These are phyloP conservation scores for Scheffersomyces lignicola DNA, from an alignment of 1,139 yeast species.

Conservation along the genomic window DNA sequence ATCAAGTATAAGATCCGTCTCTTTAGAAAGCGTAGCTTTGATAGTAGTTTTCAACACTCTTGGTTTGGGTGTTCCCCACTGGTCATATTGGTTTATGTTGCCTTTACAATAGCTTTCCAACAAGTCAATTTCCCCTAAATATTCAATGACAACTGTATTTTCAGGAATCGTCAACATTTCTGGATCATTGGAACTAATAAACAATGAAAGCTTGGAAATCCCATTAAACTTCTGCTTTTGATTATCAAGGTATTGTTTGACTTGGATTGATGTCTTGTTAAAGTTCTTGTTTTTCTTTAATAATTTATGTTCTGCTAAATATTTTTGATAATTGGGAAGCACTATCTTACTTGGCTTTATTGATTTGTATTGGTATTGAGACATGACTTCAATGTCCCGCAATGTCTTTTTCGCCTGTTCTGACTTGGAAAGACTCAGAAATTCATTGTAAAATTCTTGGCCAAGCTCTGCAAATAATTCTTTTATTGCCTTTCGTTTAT, in stretches of 20 bases:
- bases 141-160: constrained; percentile 60
- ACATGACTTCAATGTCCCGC: constrained; percentile 22
- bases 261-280: constrained; percentile 34
- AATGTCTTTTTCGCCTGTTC: constrained; percentile 12
- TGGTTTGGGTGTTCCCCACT: constrained; percentile 86
- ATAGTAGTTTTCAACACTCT: constrained; percentile 56
- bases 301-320: constrained; percentile 25
- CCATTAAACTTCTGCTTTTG: constrained; percentile 71
- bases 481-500: constrained; percentile 39
- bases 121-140: constrained; percentile 71
- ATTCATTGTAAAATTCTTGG: constrained; percentile 15
- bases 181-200: constrained; percentile 27
- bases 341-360: constrained; percentile 31
- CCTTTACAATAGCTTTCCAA: constrained; percentile 63
- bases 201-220: constrained; percentile 67
- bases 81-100: constrained; percentile 70
- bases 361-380: constrained; percentile 27
- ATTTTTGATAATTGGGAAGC: constrained; percentile 36
- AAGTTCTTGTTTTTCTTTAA: constrained; percentile 18
- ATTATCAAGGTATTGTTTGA: constrained; percentile 52
- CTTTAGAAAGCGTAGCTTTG: constrained; percentile 12
- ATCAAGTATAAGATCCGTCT: constrained; percentile 65
- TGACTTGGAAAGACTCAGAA: constrained; percentile 12
- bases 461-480: constrained; percentile 25
- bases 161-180: constrained; percentile 35